phyloP scores from a whole-genome alignment of 805 yeast species.

The Wickerhamomyces chambardii region DNA sequence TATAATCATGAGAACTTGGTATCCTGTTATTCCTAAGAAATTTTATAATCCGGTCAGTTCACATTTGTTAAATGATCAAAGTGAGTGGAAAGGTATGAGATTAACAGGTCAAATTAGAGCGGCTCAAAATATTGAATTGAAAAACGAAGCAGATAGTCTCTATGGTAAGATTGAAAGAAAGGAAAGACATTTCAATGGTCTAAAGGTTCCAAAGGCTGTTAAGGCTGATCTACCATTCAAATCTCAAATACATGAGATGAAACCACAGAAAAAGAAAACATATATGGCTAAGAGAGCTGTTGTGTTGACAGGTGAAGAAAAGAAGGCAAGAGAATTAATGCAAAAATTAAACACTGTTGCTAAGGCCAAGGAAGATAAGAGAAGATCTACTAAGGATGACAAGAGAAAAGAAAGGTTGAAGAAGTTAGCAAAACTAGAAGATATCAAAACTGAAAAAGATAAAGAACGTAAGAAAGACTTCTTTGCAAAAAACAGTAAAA shows the following conservation, averaged over 20 bases:
- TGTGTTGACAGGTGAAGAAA: conserved; percentile 85
- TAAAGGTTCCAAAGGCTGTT: conserved; percentile 76
- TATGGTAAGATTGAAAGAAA: conserved; percentile 72
- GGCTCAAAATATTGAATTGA: conserved; percentile 56
- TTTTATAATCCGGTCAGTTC: conserved; percentile 97
- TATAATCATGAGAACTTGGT: conserved; percentile 90
- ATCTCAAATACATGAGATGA: conserved; percentile 84
- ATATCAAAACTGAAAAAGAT: conserved; percentile 62
- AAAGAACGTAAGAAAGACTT: conserved; percentile 82
- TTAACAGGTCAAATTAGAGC: conserved; percentile 92
- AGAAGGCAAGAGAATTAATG: conserved; percentile 84
- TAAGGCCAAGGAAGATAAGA: conserved; percentile 77
- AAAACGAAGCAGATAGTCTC: conserved; percentile 40
- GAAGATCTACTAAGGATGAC: conserved; percentile 61
- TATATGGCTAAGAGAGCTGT: conserved; percentile 91
- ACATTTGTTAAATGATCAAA: conserved; percentile 63
- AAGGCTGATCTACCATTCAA: conserved; percentile 80
- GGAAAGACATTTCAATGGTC: conserved; percentile 79
- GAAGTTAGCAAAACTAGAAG: conserved; percentile 69
- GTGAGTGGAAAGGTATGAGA: conserved; percentile 94
- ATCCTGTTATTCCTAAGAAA: conserved; percentile 82
- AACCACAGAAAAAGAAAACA: conserved; percentile 76
- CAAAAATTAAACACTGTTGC: conserved; percentile 80
- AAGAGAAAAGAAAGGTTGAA: conserved; percentile 70
- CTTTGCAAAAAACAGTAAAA: conserved; percentile 64